These are phyloP conservation scores for Scedosporium aurantiacum DNA, from an alignment of 2,329 filamentous ascomycete species.

Conservation along the genomic window DNA sequence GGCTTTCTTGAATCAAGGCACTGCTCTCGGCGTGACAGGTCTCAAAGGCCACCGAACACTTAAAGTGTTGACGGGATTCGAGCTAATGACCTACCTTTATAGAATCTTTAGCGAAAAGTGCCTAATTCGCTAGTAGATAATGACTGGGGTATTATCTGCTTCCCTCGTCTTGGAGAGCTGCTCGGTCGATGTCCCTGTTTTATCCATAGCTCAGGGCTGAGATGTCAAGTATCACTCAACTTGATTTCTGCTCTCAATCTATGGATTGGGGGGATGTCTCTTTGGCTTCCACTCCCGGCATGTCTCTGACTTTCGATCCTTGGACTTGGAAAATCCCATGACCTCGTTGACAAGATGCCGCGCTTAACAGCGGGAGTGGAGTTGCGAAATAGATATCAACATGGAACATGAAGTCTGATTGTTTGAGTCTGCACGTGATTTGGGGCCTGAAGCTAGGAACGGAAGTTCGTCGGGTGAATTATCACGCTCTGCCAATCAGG, in stretches of 20 bases:
- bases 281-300: too few species aligned
- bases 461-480: not conserved
- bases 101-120: slow-evolving; percentile 31
- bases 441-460: not conserved
- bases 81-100: slow-evolving; percentile 62
- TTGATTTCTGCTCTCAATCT: not conserved
- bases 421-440: not conserved
- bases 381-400: not conserved
- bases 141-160: not conserved
- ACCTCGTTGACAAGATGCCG: not conserved
- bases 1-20: slow-evolving; percentile 63
- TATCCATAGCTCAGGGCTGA: too few species aligned
- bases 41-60: slow-evolving; percentile 85
- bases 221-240: not conserved
- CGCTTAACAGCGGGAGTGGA: not conserved
- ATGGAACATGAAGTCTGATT: not conserved
- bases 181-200: too few species aligned
- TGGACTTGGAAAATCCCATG: not conserved
- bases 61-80: slow-evolving; percentile 79
- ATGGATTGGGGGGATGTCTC: not conserved
- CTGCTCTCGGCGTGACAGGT: slow-evolving; percentile 58
- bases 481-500: not conserved
- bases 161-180: not conserved
- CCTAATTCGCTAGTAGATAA: not conserved
- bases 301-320: too few species aligned